Evolutionary conservation across 495 filamentous ascomycete genomes (phyloP), one percentile per base, ranked within the genome.

Genomic region (Xylaria telfairii): DNA sequence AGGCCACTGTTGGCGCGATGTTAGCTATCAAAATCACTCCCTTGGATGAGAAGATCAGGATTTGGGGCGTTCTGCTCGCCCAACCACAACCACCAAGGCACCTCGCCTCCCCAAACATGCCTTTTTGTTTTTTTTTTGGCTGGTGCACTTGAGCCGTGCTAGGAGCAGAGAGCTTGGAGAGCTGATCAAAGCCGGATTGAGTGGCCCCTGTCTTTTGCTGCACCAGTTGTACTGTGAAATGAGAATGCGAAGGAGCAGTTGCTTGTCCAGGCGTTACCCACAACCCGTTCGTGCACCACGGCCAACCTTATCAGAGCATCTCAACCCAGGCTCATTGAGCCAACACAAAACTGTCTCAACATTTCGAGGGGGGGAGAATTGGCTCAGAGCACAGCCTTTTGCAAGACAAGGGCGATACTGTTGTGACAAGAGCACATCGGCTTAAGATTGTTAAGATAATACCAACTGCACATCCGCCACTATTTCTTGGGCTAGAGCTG

Each of bases 141-240:
- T 21, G 42, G 32, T 47, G 24, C 57, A 37, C 59, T 32, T 54
- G 24, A 59, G 51, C 24, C 21, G 51, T n/a, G 28, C 53, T 59
- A 19, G 28, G 39, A 53, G 63, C 17, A 42, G 4, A 15, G 6
- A 47, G 26, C 26, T 42, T 19, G 57, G 15, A 63, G 46, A 53
- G 37, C 19, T 53, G 59, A 53, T 54, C 46, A 39, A 1, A 44
- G 44, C 57, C 42, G n/a, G 44, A 61, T 47, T 63, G 57, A 54
- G 57, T 21, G 67, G 46, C 21, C 56, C 57, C 54, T 63, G 67
- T 69, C 44, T 54, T 60, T 63, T 53, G 46, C 57, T 26, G 46
- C n/a, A 49, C 67, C 67, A 54, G 34, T 53, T 24, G 59, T 63
- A 32, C 9, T 1, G 57, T 24, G 57, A 42, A 62, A 13, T 28